A percentile compares a stretch with the other conserved stretches of the same genome.
Evolutionary conservation across 2,329 filamentous ascomycete species (phyloP).

Genomic region (Cryoendolithus antarcticus): DNA sequence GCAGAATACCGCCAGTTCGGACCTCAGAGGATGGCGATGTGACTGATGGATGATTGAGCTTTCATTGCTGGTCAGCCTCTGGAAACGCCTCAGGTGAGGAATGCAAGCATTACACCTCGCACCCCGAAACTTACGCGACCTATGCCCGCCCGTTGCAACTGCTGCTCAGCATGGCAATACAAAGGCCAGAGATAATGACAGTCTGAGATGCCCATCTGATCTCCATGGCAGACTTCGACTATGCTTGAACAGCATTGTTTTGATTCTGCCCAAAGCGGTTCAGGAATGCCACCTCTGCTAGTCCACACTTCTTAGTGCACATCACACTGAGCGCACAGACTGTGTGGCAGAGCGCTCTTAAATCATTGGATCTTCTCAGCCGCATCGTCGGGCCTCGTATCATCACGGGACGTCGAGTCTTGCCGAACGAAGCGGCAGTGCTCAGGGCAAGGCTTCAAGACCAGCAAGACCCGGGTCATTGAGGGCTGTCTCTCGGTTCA

Average conservation of each 20-base stretch:
- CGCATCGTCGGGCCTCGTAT: not conserved
- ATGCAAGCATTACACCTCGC: constrained; percentile 13
- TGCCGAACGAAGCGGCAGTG: constrained; percentile 1
- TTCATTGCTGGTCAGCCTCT: constrained; percentile 6
- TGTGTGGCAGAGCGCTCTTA: constrained; percentile 10
- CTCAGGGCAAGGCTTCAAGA: constrained; percentile 1
- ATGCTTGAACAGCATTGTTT: constrained; percentile 7
- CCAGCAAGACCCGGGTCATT: constrained; percentile 2
- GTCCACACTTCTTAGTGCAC: constrained; percentile 4
- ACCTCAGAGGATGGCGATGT: constrained; percentile 10
- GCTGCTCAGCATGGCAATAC: constrained; percentile 1
- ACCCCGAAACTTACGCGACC: constrained; percentile 3
- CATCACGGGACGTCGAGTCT: constrained; percentile 1
- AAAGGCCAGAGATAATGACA: constrained; percentile 1
- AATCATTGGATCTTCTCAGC: constrained; percentile 8
- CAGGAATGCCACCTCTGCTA: constrained; percentile 12
- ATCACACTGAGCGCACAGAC: constrained; percentile 15
- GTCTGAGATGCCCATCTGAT: not conserved
- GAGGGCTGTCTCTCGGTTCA: no score
- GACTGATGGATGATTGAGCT: constrained; percentile 4
- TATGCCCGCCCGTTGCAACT: constrained; percentile 1
- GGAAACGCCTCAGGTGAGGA: constrained; percentile 19
- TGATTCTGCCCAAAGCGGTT: constrained; percentile 12
- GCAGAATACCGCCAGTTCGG: constrained; percentile 12
- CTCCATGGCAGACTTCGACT: constrained; percentile 1